A percentile compares a stretch with the other conserved stretches of the same genome.
These are phyloP conservation scores for Neurospora tetrasperma DNA, from an alignment of 495 filamentous ascomycete species.

Conservation along the genomic window DNA sequence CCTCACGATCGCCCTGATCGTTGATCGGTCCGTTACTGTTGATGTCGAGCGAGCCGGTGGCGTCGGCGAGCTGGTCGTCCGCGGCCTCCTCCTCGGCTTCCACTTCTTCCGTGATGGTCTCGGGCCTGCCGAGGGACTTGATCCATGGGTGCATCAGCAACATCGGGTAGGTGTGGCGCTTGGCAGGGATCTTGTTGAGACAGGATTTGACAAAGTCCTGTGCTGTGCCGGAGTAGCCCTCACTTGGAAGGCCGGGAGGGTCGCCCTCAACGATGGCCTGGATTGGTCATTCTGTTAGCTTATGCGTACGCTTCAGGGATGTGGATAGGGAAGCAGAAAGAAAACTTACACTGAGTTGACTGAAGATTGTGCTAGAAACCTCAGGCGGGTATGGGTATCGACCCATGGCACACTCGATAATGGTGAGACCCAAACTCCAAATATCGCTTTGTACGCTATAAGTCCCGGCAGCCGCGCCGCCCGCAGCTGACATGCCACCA, in stretches of 20 bases:
- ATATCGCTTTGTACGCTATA: constrained; percentile 98
- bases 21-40: constrained; percentile 30
- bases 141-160: constrained; percentile 87
- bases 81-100: constrained; percentile 47
- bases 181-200: constrained; percentile 83
- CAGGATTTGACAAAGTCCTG: constrained; percentile 82
- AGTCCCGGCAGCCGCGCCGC: constrained; percentile 63
- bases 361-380: constrained; percentile 98
- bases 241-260: constrained; percentile 70
- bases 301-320: background rate
- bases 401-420: constrained; percentile 95
- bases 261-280: constrained; percentile 97
- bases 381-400: constrained; percentile 96
- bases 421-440: constrained; percentile 88
- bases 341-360: constrained; percentile 81
- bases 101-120: constrained; percentile 66
- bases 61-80: constrained; percentile 36
- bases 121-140: constrained; percentile 66
- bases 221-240: constrained; percentile 68
- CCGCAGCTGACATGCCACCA: constrained; percentile 64
- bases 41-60: constrained; percentile 26
- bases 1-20: constrained; percentile 56
- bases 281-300: constrained; percentile 4
- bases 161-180: constrained; percentile 84
- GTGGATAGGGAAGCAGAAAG: background rate